phyloP scores from a whole-genome alignment of 345 rosid species.

The Citrus cavaleriei region DNA sequence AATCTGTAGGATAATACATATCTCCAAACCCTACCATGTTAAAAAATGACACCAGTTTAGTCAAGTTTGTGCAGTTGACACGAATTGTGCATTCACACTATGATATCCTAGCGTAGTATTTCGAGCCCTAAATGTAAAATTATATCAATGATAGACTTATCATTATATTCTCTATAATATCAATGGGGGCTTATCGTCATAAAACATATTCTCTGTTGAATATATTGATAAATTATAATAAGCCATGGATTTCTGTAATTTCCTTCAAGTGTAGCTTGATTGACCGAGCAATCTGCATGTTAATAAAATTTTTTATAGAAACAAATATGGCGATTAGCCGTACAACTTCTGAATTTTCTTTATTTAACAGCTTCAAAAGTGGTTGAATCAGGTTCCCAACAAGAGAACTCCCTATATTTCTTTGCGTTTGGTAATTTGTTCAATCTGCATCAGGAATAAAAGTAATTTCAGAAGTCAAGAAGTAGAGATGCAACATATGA shows the following conservation, averaged over 20 bases:
- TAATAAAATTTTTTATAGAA: too few species aligned
- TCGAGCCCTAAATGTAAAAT: too few species aligned
- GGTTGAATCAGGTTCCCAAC: conserved; percentile 64
- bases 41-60: not conserved
- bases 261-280: not conserved
- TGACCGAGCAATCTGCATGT: not conserved
- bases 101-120: too few species aligned
- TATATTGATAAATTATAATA: too few species aligned
- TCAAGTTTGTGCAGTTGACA: not conserved
- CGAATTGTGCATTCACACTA: not conserved
- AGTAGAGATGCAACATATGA: not conserved
- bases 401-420: conserved; percentile 56
- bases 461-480: conserved; percentile 2
- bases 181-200: too few species aligned
- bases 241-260: too few species aligned
- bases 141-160: too few species aligned
- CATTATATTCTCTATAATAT: too few species aligned
- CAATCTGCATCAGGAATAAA: conserved; percentile 43
- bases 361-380: conserved; percentile 61
- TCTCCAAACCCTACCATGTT: not conserved
- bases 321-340: conserved; percentile 40
- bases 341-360: conserved; percentile 54
- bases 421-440: conserved; percentile 58
- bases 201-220: too few species aligned
- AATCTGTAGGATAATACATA: not conserved